A percentile compares a stretch with the other conserved stretches of the same genome.
Conservation (phyloP, 148 eudicot species). For the Agrostemma githago region DNA sequence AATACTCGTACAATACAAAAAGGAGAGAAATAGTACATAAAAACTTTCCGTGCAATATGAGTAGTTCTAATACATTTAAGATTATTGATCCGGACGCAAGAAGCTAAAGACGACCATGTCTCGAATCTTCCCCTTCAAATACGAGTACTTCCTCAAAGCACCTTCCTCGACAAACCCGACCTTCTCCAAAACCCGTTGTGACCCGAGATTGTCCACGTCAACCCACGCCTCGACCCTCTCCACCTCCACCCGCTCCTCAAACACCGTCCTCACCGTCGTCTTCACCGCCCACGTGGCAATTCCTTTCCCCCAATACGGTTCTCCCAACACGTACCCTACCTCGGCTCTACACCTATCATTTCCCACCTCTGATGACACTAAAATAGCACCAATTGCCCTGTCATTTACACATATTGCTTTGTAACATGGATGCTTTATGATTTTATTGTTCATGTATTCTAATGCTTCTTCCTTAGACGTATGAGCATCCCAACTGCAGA, state of each 20-base stretch:
- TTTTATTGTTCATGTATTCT: slow-evolving; percentile 23
- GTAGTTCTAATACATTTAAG: too few relatives aligned
- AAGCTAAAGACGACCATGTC: slow-evolving; percentile 45
- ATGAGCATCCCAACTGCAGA: slow-evolving; percentile 20
- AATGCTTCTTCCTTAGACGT: slow-evolving; percentile 28
- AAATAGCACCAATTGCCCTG: slow-evolving; percentile 33
- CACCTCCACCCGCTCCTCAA: slow-evolving; percentile 37
- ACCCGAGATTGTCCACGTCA: slow-evolving; percentile 40
- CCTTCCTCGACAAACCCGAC: slow-evolving; percentile 47
- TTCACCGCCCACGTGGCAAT: slow-evolving; percentile 38
- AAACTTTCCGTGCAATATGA: too few relatives aligned
- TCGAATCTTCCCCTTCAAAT: slow-evolving; percentile 29
- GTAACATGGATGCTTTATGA: slow-evolving; percentile 41
- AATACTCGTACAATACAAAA: too few relatives aligned
- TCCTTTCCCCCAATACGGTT: too few relatives aligned
- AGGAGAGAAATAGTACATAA: too few relatives aligned
- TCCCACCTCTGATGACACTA: slow-evolving; percentile 19
- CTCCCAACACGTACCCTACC: too few relatives aligned
- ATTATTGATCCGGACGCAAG: slow-evolving; percentile 26
- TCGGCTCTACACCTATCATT: too few relatives aligned
- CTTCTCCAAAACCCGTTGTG: slow-evolving; percentile 56
- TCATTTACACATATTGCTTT: slow-evolving; percentile 38
- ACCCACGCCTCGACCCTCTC: slow-evolving; percentile 44
- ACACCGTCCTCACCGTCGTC: slow-evolving; percentile 28
- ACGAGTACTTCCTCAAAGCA: slow-evolving; percentile 35